These are phyloP conservation scores for Hypoxylon fragiforme DNA, from an alignment of 495 filamentous ascomycete genomes.

Conservation along the genomic window DNA sequence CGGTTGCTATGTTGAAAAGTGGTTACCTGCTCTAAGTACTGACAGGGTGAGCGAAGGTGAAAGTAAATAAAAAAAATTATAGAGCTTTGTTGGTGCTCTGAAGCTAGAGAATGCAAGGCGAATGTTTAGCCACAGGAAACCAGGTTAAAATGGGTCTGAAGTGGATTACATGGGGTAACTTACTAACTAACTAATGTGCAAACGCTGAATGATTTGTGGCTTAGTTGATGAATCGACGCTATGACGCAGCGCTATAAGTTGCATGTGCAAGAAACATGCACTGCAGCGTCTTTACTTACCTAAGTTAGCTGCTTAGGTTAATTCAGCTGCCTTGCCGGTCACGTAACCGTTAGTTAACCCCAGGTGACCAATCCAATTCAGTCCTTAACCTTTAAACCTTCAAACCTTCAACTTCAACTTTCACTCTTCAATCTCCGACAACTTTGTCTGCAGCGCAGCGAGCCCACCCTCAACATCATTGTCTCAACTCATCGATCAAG, in stretches of 20 bases:
- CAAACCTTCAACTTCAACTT: too few relatives aligned
- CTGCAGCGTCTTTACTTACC: slow-evolving; percentile 1
- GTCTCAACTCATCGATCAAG: not conserved
- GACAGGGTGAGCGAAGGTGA: slow-evolving; percentile 22
- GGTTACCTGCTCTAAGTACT: too few relatives aligned
- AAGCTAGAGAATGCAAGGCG: not conserved
- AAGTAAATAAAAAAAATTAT: slow-evolving; percentile 23
- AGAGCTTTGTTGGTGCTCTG: not conserved
- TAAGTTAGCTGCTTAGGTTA: slow-evolving; percentile 1
- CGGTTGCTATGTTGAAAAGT: slow-evolving; percentile 25
- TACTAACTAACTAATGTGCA: slow-evolving; percentile 8
- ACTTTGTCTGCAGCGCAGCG: too few relatives aligned
- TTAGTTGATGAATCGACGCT: not conserved
- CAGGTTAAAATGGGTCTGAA: too few relatives aligned
- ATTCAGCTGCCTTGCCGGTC: slow-evolving; percentile 17
- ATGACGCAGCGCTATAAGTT: not conserved
- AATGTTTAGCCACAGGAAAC: too few relatives aligned
- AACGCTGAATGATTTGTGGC: not conserved
- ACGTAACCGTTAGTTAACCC: not conserved
- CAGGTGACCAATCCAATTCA: not conserved
- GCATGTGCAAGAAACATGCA: slow-evolving; percentile 2
- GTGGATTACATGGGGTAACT: too few relatives aligned
- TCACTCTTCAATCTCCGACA: too few relatives aligned
- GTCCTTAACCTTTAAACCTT: too few relatives aligned
- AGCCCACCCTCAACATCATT: too few relatives aligned